Conservation (phyloP, 1,284 basidiomycete species). For the Ganoderma lingzhi region DNA sequence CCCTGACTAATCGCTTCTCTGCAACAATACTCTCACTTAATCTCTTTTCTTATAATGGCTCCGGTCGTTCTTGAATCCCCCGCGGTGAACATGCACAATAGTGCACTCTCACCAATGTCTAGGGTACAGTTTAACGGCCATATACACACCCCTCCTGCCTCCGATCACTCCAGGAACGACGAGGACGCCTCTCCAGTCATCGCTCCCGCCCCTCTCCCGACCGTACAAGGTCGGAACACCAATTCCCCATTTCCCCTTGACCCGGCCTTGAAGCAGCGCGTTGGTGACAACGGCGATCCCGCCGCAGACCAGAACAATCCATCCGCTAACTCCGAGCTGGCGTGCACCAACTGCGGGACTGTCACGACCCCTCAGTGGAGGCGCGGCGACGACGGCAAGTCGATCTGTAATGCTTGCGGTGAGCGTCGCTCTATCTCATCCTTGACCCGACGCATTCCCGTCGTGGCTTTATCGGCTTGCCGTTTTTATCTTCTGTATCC, state of each 20-base stretch:
- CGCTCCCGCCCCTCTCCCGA: slow-evolving; percentile 38
- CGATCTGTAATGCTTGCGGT: slow-evolving; percentile 90
- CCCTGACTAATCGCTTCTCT: slow-evolving; percentile 28
- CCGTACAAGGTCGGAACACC: slow-evolving; percentile 35
- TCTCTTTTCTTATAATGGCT: slow-evolving; percentile 38
- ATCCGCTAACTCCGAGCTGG: slow-evolving; percentile 34
- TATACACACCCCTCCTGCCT: slow-evolving; percentile 43
- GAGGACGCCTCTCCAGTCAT: slow-evolving; percentile 38
- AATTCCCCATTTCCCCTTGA: slow-evolving; percentile 37
- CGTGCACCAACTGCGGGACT: slow-evolving; percentile 77
- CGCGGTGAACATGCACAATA: slow-evolving; percentile 41
- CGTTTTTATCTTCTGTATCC: slow-evolving; percentile 37
- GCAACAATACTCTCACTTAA: slow-evolving; percentile 28
- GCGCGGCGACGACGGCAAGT: slow-evolving; percentile 80
- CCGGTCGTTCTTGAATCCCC: slow-evolving; percentile 43
- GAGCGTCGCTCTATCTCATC: slow-evolving; percentile 50
- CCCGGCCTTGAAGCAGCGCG: slow-evolving; percentile 35
- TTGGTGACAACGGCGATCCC: slow-evolving; percentile 34
- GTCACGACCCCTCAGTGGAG: slow-evolving; percentile 84
- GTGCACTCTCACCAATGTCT: slow-evolving; percentile 38
- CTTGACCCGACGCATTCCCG: slow-evolving; percentile 40
- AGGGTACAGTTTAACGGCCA: slow-evolving; percentile 42
- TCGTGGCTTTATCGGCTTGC: slow-evolving; percentile 41
- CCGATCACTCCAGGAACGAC: slow-evolving; percentile 43
- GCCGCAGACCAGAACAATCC: slow-evolving; percentile 35